These are phyloP conservation scores for Panus rudis DNA, from an alignment of 768 basidiomycete species.

Conservation along the genomic window DNA sequence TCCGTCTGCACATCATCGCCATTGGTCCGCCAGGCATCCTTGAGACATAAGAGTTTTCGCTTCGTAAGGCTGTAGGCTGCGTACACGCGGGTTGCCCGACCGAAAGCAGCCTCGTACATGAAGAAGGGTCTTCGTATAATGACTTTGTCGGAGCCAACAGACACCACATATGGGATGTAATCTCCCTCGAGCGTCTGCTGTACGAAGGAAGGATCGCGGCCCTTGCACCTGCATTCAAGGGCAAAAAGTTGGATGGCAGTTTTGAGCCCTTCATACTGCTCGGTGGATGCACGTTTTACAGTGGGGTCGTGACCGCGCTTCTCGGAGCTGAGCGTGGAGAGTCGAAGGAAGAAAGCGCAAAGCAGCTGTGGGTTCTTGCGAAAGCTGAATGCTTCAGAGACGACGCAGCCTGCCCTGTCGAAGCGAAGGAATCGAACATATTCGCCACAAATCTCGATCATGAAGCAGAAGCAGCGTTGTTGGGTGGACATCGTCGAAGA, in stretches of 20 bases:
- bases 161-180: neutral
- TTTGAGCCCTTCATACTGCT: neutral
- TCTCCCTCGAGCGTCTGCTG: neutral
- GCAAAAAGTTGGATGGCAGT: neutral
- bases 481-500: neutral
- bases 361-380: constrained; percentile 8
- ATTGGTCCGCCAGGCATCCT: constrained; percentile 4
- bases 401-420: constrained; percentile 28
- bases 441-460: constrained; percentile 19
- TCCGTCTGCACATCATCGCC: neutral
- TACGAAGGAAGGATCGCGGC: too few relatives aligned
- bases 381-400: constrained; percentile 22
- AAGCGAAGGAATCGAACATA: constrained; percentile 27
- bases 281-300: constrained; percentile 10
- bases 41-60: constrained; percentile 1
- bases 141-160: neutral
- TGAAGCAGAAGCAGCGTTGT: constrained; percentile 25
- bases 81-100: neutral
- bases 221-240: too few relatives aligned
- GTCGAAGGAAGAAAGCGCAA: constrained; percentile 21
- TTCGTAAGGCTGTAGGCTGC: neutral
- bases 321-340: constrained; percentile 8
- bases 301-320: constrained; percentile 22
- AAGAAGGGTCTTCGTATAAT: too few relatives aligned
- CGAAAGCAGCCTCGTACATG: too few relatives aligned